phyloP scores from a whole-genome alignment of 495 filamentous ascomycete genomes.

The Xylaria intraflava region DNA sequence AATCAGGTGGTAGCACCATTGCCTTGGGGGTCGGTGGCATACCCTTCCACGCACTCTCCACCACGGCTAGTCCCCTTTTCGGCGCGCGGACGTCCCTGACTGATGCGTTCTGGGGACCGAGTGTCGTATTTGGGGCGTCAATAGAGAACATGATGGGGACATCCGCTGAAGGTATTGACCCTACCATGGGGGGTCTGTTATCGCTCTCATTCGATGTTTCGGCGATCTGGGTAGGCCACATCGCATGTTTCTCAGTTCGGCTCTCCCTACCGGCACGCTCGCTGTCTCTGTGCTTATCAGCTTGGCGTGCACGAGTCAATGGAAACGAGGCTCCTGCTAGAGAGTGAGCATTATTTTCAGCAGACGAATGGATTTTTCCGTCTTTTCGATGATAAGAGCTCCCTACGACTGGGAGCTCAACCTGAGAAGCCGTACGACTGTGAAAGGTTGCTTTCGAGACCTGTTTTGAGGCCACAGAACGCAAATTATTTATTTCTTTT shows the following conservation, averaged over 20 bases:
- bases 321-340: neutral
- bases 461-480: neutral
- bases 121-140: neutral
- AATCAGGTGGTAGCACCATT: constrained; percentile 15
- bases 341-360: neutral
- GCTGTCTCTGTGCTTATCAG: neutral
- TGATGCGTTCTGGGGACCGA: neutral
- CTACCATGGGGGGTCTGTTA: neutral
- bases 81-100: neutral
- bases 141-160: neutral
- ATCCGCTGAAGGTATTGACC: neutral
- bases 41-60: constrained; percentile 1
- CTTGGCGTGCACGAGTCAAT: neutral
- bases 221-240: neutral
- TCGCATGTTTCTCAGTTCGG: neutral
- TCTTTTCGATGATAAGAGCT: neutral
- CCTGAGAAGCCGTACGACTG: neutral
- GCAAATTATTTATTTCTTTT: neutral
- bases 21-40: constrained; percentile 18
- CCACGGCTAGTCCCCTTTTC: neutral
- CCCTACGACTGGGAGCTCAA: neutral
- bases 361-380: neutral
- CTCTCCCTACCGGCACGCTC: neutral
- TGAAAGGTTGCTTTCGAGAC: neutral
- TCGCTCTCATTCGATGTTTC: neutral